Percentiles rank a stretch among this genome's conserved stretches.
phyloP scores from a whole-genome alignment of 192 early-diverging fungal genomes.

The Rhizophagus clarus region DNA sequence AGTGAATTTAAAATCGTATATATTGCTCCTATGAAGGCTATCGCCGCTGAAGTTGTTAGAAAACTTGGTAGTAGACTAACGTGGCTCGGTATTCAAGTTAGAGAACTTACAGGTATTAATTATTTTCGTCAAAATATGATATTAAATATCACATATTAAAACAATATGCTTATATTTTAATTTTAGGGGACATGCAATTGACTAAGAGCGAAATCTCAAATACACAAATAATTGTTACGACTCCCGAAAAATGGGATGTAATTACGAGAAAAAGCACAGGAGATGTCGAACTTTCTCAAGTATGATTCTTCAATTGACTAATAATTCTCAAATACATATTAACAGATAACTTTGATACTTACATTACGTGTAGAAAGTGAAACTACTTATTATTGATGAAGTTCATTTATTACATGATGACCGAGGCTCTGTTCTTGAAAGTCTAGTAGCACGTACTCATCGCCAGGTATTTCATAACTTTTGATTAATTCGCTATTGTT shows the following conservation, averaged over 20 bases:
- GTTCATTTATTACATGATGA: conserved; percentile 97
- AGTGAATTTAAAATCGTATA: conserved; percentile 98
- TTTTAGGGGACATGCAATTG: conserved; percentile 92
- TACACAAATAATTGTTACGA: conserved; percentile 99
- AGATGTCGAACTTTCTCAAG: conserved; percentile 85
- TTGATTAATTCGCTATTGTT: not conserved
- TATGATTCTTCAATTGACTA: not conserved
- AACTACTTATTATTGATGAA: conserved; percentile 95
- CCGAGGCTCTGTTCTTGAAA: conserved; percentile 95
- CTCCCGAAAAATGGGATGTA: conserved; percentile 99
- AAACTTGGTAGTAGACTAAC: conserved; percentile 86
- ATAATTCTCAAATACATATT: not conserved
- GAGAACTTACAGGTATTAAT: conserved; percentile 80
- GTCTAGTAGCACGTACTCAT: conserved; percentile 91
- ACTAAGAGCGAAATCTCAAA: conserved; percentile 90
- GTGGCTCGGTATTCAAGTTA: conserved; percentile 84
- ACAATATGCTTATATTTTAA: not conserved
- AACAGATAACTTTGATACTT: not conserved
- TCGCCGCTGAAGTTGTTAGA: conserved; percentile 92
- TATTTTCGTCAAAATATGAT: not conserved
- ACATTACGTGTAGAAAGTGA: conserved; percentile 71
- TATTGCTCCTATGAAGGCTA: conserved; percentile 97
- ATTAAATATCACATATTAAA: not conserved
- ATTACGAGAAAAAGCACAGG: conserved; percentile 96
- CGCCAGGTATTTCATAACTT: conserved; percentile 64